phyloP scores from a whole-genome alignment of 2,329 filamentous ascomycete species.

The Colletotrichum lentis region DNA sequence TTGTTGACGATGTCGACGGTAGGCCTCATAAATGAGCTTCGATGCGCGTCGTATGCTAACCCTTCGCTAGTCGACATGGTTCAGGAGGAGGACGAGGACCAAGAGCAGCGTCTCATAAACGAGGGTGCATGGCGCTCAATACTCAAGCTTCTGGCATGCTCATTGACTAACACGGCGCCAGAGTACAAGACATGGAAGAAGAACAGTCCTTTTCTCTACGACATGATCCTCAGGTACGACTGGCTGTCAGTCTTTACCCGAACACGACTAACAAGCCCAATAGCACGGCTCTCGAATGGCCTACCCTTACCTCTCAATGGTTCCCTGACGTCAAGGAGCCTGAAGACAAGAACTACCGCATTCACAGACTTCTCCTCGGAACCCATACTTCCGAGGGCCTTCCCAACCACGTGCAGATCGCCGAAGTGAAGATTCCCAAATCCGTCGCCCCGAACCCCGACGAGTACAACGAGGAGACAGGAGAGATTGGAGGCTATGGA shows the following conservation, averaged over 20 bases:
- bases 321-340: slow-evolving; percentile 92
- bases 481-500: slow-evolving; percentile 93
- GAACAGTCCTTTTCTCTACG: slow-evolving; percentile 97
- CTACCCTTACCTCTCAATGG: slow-evolving; percentile 97
- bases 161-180: slow-evolving; percentile 46
- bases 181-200: slow-evolving; percentile 99
- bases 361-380: slow-evolving; percentile 89
- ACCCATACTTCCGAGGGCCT: slow-evolving; percentile 91
- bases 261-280: slow-evolving; percentile 17
- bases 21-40: slow-evolving; percentile 26
- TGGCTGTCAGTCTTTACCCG: not conserved
- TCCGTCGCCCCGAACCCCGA: slow-evolving; percentile 74
- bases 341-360: slow-evolving; percentile 84
- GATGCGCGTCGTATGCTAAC: slow-evolving; percentile 34
- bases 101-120: slow-evolving; percentile 89
- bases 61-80: slow-evolving; percentile 56
- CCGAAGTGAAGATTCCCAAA: slow-evolving; percentile 91
- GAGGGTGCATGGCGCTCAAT: slow-evolving; percentile 66
- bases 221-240: slow-evolving; percentile 86
- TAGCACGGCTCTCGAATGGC: slow-evolving; percentile 94
- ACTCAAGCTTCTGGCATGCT: not conserved
- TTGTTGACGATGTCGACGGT: slow-evolving; percentile 62
- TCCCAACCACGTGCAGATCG: slow-evolving; percentile 93
- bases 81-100: slow-evolving; percentile 75
- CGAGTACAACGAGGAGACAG: slow-evolving; percentile 90